phyloP scores from a whole-genome alignment of 2,329 filamentous ascomycete genomes.

The Podosphaera fusca region DNA sequence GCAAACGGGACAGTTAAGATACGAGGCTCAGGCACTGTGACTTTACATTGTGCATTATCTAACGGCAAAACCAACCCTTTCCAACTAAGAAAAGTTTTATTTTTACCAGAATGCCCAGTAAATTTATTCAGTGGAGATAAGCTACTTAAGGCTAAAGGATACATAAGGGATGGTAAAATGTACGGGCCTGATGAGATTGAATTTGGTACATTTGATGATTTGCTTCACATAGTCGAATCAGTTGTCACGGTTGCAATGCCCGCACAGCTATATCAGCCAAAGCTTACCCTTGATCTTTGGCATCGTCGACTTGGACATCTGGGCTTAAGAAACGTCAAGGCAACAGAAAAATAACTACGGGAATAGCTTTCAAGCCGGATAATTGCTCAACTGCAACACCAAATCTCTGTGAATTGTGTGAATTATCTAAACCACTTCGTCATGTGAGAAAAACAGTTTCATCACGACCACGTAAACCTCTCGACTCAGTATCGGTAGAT shows the following conservation, averaged over 20 bases:
- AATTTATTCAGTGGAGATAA: not conserved
- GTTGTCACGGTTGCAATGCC: not conserved
- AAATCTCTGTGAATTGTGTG: not conserved
- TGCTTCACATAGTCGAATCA: not conserved
- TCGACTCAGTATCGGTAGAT: not conserved
- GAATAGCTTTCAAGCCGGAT: not conserved
- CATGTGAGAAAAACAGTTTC: not conserved
- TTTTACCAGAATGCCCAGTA: not conserved
- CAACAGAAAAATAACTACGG: not conserved
- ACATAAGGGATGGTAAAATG: not conserved
- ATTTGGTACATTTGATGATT: not conserved
- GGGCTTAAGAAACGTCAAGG: slow-evolving; percentile 1
- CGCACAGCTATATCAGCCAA: not conserved
- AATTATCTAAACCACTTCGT: not conserved
- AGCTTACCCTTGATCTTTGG: not conserved
- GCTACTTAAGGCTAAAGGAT: not conserved
- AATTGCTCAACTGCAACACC: not conserved
- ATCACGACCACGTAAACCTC: not conserved
- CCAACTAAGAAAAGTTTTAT: not conserved
- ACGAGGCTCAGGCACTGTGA: not conserved
- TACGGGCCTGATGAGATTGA: not conserved
- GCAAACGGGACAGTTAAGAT: not conserved
- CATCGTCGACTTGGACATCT: not conserved
- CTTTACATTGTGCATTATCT: not conserved
- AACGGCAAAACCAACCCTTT: not conserved